A percentile compares a stretch with the other conserved stretches of the same genome.
Evolutionary conservation across 306 rosid species (phyloP).

Genomic region (Sechiopsis laciniata): DNA sequence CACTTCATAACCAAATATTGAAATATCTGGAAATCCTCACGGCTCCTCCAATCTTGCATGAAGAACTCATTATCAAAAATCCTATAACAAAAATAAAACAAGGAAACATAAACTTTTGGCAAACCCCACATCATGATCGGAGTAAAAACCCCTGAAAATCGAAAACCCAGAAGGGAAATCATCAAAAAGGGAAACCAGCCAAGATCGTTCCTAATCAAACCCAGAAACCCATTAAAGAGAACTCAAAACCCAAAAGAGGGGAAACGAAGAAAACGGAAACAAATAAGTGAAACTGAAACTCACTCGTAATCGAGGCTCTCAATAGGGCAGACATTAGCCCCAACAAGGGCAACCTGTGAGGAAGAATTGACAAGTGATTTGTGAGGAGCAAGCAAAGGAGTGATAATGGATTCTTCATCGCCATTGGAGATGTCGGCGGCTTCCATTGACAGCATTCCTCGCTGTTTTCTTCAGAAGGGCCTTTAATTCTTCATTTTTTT

Average conservation of each 20-base stretch:
- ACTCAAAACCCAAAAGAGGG: background rate
- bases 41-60: constrained; percentile 92
- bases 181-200: constrained; percentile 1
- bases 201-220: background rate
- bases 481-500: too few relatives aligned
- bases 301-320: constrained; percentile 97
- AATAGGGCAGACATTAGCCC: constrained; percentile 80
- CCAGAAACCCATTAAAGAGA: background rate
- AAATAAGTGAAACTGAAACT: constrained; percentile 7
- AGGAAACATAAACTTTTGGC: background rate
- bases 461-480: too few relatives aligned
- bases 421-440: background rate
- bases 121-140: background rate
- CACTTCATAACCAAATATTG: constrained; percentile 73
- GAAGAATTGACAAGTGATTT: constrained; percentile 45
- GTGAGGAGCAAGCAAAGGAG: constrained; percentile 44
- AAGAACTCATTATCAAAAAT: constrained; percentile 74
- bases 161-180: background rate
- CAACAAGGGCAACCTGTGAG: constrained; percentile 91
- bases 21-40: constrained; percentile 40
- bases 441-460: background rate
- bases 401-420: constrained; percentile 38
- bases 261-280: constrained; percentile 3
- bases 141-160: background rate
- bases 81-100: constrained; percentile 31